Evolutionary conservation across 352 stramenopile species (phyloP), one percentile per base, ranked within the genome.

Genomic region (Plasmopara halstedii): DNA sequence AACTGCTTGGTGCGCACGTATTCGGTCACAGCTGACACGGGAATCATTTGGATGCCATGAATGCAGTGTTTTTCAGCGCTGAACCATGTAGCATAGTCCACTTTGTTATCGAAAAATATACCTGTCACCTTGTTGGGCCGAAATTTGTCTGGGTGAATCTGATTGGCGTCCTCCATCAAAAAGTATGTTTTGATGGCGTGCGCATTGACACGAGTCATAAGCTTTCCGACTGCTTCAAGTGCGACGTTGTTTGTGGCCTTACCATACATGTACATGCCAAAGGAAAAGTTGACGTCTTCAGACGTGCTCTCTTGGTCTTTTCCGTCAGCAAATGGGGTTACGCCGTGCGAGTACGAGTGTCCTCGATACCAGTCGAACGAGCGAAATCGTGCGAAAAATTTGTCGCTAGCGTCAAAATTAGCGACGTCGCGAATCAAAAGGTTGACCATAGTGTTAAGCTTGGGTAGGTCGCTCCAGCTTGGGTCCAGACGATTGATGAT

Each of bases 11-110:
- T 62, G 49, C 73, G 70, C 41, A 83, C 72, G 35, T 74, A 68
- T 40, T 80, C 68, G 9, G 73, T 66, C 45, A 83, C 70, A 7
- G 71, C 66, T 36, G 71, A 80, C 26, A 86, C 73, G 38, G 69
- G 75, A 42, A 87, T 76, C 76, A 88, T 88, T 55, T 88, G 76
- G 45, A 88, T 88, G 42, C 76, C 76, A 54, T 88, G 76, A 57
- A 88, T 88, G 42, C 64, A 81, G 60, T 84, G 67, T 54, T 80
- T 82, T 42, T 85, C 73, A 14, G 69, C 43, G 44, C 73, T 84
- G 60, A 88, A 88, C 73, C 73, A 88, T 41, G 73, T 84, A 20
- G 77, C 63, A 56, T 88, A 88, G 58, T 81, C 68, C 22, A 59
- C 67, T 56, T 88, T 88, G 63, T 88, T 88, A 51, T 88, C 75